phyloP scores from a whole-genome alignment of 2,329 filamentous ascomycete species.

The Keithomyces neogunnii region DNA sequence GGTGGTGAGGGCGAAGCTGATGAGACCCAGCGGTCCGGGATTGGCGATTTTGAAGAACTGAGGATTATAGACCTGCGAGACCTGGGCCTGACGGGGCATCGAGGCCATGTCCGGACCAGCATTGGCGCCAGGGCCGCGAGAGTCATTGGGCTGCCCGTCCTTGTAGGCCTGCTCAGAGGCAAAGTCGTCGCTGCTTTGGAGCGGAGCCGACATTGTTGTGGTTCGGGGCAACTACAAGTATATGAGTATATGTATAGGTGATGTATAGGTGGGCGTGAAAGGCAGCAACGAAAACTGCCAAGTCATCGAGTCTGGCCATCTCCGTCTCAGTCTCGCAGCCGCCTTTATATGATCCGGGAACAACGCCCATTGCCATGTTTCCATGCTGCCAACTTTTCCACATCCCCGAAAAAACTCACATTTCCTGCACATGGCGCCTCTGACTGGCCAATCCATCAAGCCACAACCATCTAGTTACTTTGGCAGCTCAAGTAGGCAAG shows the following conservation, averaged over 20 bases:
- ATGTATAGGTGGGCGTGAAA: too few species aligned
- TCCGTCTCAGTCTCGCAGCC: too few species aligned
- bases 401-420: not conserved
- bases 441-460: not conserved
- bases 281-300: too few species aligned
- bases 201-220: not conserved
- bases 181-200: not conserved
- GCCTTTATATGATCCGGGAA: not conserved
- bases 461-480: not conserved
- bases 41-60: conserved; percentile 42
- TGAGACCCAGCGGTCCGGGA: conserved; percentile 50
- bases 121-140: not conserved
- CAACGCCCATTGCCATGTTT: not conserved
- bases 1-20: conserved; percentile 58
- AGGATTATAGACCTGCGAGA: conserved; percentile 26
- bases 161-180: conserved; percentile 4
- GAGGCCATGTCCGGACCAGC: not conserved
- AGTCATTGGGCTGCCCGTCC: conserved; percentile 2
- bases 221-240: not conserved
- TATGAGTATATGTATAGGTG: too few species aligned
- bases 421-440: not conserved
- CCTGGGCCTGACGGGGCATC: conserved; percentile 23
- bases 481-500: not conserved
- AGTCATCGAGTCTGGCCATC: too few species aligned
- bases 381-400: not conserved